Evolutionary conservation across 169 alveolate genomes (phyloP), one percentile per base, ranked within the genome.

Genomic region (Plasmodium blacklocki): DNA sequence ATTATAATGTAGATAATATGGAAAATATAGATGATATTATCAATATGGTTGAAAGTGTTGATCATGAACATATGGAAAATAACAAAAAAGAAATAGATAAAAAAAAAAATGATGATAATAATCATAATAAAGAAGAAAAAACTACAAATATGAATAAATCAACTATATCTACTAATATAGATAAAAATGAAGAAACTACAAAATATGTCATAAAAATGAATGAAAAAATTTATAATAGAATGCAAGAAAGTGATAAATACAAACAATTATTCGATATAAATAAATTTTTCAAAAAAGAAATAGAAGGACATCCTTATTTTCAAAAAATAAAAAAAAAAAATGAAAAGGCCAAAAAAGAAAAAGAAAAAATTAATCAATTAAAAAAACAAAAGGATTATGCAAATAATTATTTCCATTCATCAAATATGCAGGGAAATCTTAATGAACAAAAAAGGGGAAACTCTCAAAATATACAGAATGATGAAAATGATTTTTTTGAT

Each of bases 181-280:
- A 39, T 39, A 39, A 39, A 5, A 39, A 39, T 7, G 58, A n/a
- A 43, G 73, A 26, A 0, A 14, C 70, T 0, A 72, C 26, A 26
- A 62, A 39, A 14, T 8, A 59, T 14, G n/a, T 86, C 18, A 14
- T 18, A 2, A 86, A 72, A 71, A 15, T 67, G 8, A 86, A 63
- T 43, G 56, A 58, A 4, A 39, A 73, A 19, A 86, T 86, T 9
- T 86, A 86, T 26, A 32, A 23, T 50, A 86, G 71, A 72, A 86
- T 86, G 88, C 52, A 66, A 2, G 32, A 32, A 18, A 73, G 73
- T 2, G 63, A 26, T 71, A 59, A 60, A 14, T 86, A 58, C 39
- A 86, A 47, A 21, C 66, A 72, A 6, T 50, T 86, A 52, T 86
- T 86, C 63, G 52, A 86, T 18, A 18, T 67, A n/a, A 45, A 32